Base-by-base conservation (phyloP, 371 early-diverging fungal species). In the Circinella umbellata region DNA sequence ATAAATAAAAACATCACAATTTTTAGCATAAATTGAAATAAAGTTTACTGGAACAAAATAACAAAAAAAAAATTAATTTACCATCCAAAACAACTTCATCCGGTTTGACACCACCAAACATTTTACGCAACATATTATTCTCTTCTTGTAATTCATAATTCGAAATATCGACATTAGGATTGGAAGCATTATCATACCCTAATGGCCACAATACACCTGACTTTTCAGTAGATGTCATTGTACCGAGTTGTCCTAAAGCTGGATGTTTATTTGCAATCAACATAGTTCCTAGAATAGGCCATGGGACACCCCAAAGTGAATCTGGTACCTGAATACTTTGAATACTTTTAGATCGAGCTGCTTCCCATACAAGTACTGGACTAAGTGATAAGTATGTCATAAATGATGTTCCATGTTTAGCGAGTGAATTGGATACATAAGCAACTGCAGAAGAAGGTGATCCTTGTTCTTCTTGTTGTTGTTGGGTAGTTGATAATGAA, bases 71-170 rank as follows among this genome's bases (percentile, higher is more conserved):
- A 42, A 42, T 3, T 3, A 6, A 35, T 64, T 66, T 75, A 82
- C 80, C 76, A 66, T 78, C 79, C 48, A 84, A 63, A 4, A 84
- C 84, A 3, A 84, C 68, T 72, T 84, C 84, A 8, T 71, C 63
- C 10, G 67, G 20, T 4, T 55, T 63, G 0, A 84, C 79, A 37
- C 80, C 80, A 37, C 74, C 75, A 76, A 84, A 84, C 8, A 80
- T 48, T 4, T 71, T 68, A 15, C 84, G 75, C 8, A 81, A 37
- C 34, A 72, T 76, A 14, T 71, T 66, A 37, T 81, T 84, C 4
- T 76, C 70, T 14, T 66, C 18, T 36, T 67, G 68, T 71, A 77
- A 48, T 8, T 69, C 63, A 6, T 77, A 79, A 37, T 70, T 76
- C 4, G 17, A 13, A 1, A 76, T 67, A 54, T 63, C 55, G 9